Evolutionary conservation across 2,329 filamentous ascomycete species (phyloP).

Genomic region (Microdochium bolleyi): DNA sequence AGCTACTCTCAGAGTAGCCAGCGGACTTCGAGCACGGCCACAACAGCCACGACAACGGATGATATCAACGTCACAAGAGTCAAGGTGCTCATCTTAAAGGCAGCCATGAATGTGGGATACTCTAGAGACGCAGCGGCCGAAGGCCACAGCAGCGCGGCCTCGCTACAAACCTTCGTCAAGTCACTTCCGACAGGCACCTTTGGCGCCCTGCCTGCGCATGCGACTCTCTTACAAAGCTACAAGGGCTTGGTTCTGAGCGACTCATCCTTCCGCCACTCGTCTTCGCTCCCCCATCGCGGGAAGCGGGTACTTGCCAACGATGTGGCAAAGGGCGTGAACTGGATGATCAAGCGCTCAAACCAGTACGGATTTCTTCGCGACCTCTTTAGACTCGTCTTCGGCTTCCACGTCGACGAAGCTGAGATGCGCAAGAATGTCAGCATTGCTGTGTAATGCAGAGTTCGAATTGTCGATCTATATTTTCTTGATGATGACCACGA

Average conservation of each 20-base stretch:
- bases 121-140: constrained; percentile 47
- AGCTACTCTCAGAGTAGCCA: constrained; percentile 67
- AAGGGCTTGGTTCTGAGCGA: constrained; percentile 73
- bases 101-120: constrained; percentile 79
- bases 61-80: constrained; percentile 71
- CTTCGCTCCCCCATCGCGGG: constrained; percentile 45
- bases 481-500: background rate
- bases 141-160: constrained; percentile 35
- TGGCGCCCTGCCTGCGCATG: constrained; percentile 63
- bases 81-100: constrained; percentile 73
- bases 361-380: constrained; percentile 77
- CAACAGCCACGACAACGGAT: constrained; percentile 59
- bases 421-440: constrained; percentile 57
- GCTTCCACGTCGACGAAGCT: constrained; percentile 73
- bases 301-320: constrained; percentile 63
- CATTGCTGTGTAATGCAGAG: constrained; percentile 42
- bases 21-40: constrained; percentile 63
- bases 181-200: constrained; percentile 70
- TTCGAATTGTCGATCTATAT: background rate
- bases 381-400: constrained; percentile 77
- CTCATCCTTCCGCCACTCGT: constrained; percentile 50
- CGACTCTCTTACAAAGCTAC: constrained; percentile 67
- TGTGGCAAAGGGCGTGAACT: constrained; percentile 69
- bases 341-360: constrained; percentile 61
- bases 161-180: constrained; percentile 69